Percentiles rank a stretch among this genome's conserved stretches.
Conservation (phyloP, 805 yeast species). For the Wickerhamomyces silvicola region DNA sequence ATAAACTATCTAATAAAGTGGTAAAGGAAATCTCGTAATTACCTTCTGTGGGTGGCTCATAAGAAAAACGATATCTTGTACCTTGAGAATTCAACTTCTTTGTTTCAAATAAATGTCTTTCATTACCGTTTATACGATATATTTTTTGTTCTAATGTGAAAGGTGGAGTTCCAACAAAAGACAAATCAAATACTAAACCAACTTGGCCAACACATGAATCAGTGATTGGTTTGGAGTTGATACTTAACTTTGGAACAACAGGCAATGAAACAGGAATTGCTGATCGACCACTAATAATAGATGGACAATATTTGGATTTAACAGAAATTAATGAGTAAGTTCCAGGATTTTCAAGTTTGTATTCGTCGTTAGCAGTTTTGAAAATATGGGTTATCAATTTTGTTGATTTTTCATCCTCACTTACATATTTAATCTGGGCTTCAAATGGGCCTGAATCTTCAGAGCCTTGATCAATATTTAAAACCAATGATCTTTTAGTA, state of each 20-base stretch:
- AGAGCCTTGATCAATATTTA: conserved; percentile 27
- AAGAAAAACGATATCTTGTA: conserved; percentile 51
- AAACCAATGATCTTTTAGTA: conserved; percentile 30
- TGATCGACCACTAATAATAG: conserved; percentile 53
- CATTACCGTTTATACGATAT: conserved; percentile 40
- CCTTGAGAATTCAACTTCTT: conserved; percentile 32
- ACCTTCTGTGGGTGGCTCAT: conserved; percentile 78
- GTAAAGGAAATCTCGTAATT: conserved; percentile 68
- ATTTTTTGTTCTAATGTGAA: conserved; percentile 60
- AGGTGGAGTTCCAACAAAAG: conserved; percentile 75
- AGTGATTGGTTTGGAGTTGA: conserved; percentile 44
- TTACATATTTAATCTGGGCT: conserved; percentile 26
- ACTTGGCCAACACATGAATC: conserved; percentile 92
- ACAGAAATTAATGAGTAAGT: conserved; percentile 50
- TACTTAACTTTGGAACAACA: conserved; percentile 42
- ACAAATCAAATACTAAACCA: conserved; percentile 70
- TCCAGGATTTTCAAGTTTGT: conserved; percentile 55
- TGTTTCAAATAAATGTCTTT: conserved; percentile 27
- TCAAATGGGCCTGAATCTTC: conserved; percentile 27
- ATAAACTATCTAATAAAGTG: conserved; percentile 57
- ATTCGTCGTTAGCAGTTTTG: conserved; percentile 24
- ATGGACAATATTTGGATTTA: conserved; percentile 58
- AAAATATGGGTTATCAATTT: conserved; percentile 18
- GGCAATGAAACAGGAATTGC: conserved; percentile 51
- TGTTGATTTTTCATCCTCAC: conserved; percentile 22